Percentiles rank a stretch among this genome's conserved stretches.
phyloP scores from a whole-genome alignment of 1,284 basidiomycete genomes.

The Irpex sp. region DNA sequence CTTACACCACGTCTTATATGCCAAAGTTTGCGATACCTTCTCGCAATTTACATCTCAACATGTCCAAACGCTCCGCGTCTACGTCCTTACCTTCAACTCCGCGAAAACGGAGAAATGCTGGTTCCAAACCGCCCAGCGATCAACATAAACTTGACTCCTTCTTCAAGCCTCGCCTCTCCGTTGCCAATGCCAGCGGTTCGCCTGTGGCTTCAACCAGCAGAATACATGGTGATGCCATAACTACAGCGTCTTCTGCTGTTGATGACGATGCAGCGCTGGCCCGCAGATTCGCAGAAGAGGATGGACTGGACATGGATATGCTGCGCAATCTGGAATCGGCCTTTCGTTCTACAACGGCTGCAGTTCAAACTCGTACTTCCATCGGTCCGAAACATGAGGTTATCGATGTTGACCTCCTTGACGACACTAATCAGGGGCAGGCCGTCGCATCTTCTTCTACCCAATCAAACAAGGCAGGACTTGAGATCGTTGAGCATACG shows the following conservation, averaged over 20 bases:
- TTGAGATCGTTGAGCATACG: background rate
- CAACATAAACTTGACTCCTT: slow-evolving; percentile 29
- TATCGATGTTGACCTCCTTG: slow-evolving; percentile 28
- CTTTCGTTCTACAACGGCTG: background rate
- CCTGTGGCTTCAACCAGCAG: background rate
- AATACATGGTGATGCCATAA: slow-evolving; percentile 7
- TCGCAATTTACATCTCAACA: slow-evolving; percentile 8
- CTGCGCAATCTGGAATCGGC: slow-evolving; percentile 19
- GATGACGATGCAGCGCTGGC: slow-evolving; percentile 22
- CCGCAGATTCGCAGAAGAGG: slow-evolving; percentile 23
- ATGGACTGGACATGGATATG: slow-evolving; percentile 23
- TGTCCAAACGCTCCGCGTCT: slow-evolving; percentile 26
- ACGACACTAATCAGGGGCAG: slow-evolving; percentile 13
- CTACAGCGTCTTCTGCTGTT: background rate
- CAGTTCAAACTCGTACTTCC: background rate
- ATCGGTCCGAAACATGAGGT: slow-evolving; percentile 18
- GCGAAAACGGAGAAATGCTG: slow-evolving; percentile 22
- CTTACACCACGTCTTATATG: background rate
- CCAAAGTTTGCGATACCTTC: background rate
- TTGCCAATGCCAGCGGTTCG: background rate
- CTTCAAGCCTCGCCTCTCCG: slow-evolving; percentile 15
- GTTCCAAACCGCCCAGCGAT: slow-evolving; percentile 11
- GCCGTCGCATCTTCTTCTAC: background rate
- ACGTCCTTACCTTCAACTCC: slow-evolving; percentile 17
- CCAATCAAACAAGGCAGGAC: background rate